Base-by-base conservation (phyloP, 2,329 filamentous ascomycete genomes). In the Verticillium nubilum region DNA sequence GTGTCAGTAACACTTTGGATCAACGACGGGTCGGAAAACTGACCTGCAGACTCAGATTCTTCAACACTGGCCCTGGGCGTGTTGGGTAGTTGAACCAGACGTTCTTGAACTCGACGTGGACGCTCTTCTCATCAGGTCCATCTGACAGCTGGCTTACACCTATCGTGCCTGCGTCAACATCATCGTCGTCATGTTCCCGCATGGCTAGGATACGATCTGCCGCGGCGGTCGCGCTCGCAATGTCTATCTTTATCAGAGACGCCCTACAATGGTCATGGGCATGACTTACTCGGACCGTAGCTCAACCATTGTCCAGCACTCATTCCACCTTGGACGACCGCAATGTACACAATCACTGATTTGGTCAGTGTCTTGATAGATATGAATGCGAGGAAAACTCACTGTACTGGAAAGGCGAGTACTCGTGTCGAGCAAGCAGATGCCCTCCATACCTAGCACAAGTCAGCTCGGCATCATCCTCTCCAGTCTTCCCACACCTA, bases 111-210 rank as follows among this genome's bases (percentile, higher is more conserved):
- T 68, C 66, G 52, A 68, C 60, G 10, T 62, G 50, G 19, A 63
- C 57, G 12, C 61, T 59, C 0, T 59, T 61, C 0, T 62, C 63
- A 23, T 25, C 42, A 13, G 42, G 42, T 7, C n/a, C 42, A 1
- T 25, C 42, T 23, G 23, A n/a, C n/a, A 47, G 19, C 17, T 47
- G n/a, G n/a, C 42, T 10, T 6, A 9, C n/a, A 10, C 42, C 42
- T 23, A 47, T 19, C 2, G n/a, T 47, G 19, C 19, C 42, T 3
- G 60, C 33, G 10, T 58, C 60, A 17, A 60, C 0, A 84, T 80
- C 47, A 78, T 73, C 1, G 80, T 74, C 61, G 1, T 63, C 62
- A 13, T 33, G 29, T 6, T 62, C 60, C 5, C 62, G 59, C 25
- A 62, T 59, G 9, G 59, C 57, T 23, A 63, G 28, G 29, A 63